A percentile compares a stretch with the other conserved stretches of the same genome.
Conservation (phyloP, 1,139 yeast species). For the Pichia sp. region DNA sequence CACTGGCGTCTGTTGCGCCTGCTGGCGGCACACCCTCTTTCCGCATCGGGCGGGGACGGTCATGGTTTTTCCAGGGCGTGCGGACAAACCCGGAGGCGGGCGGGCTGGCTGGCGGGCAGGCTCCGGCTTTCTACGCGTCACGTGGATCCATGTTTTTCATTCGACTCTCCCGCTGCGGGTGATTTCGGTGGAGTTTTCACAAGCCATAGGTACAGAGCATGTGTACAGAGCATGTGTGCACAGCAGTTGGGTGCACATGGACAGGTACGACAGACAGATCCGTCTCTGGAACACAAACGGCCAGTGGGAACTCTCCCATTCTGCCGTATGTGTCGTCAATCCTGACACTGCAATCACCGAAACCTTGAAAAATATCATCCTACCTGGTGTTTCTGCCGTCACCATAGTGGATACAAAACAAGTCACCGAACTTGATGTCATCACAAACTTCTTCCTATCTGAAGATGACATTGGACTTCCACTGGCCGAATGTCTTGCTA, state of each 20-base stretch:
- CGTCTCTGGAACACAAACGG: conserved; percentile 84
- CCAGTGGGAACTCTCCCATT: conserved; percentile 51
- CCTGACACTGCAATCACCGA: conserved; percentile 62
- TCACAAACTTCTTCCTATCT: conserved; percentile 58
- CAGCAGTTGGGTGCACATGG: not conserved
- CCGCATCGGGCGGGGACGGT: too few species aligned
- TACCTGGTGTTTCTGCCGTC: conserved; percentile 73
- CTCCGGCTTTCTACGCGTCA: too few species aligned
- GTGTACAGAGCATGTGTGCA: too few species aligned
- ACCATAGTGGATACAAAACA: conserved; percentile 47
- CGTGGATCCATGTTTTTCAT: too few species aligned
- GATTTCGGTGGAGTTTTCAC: too few species aligned
- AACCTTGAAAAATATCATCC: conserved; percentile 64
- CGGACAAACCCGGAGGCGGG: too few species aligned
- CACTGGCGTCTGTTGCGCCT: too few species aligned
- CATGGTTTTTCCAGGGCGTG: too few species aligned
- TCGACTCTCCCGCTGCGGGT: too few species aligned
- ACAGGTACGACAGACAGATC: conserved; percentile 75
- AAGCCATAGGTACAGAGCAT: too few species aligned
- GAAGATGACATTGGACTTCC: conserved; percentile 40
- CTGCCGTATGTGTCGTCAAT: conserved; percentile 59
- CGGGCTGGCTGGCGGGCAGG: too few species aligned
- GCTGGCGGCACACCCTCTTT: too few species aligned
- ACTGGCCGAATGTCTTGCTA: conserved; percentile 36
- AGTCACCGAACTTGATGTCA: conserved; percentile 41